These are phyloP conservation scores for Leishmania guyanensis DNA, from an alignment of 208 protist genomes.

Conservation along the genomic window DNA sequence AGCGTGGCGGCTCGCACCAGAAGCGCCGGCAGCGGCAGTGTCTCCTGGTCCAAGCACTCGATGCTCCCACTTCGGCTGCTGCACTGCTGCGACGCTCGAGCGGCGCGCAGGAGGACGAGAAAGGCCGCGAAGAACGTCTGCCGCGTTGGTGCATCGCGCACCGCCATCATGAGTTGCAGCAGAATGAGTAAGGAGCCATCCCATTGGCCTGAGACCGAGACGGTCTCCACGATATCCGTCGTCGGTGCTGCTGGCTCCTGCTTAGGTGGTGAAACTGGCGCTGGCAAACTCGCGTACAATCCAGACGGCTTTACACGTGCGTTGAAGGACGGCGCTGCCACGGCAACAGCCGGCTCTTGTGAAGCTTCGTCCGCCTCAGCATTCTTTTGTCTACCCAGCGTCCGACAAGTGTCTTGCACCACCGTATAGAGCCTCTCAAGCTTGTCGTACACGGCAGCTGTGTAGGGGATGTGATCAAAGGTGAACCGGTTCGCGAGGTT, in stretches of 20 bases:
- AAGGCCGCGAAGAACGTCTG: slow-evolving; percentile 57
- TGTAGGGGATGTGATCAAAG: slow-evolving; percentile 67
- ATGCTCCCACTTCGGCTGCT: not conserved
- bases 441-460: slow-evolving; percentile 63
- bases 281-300: not conserved
- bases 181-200: slow-evolving; percentile 55
- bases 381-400: slow-evolving; percentile 11
- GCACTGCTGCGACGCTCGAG: slow-evolving; percentile 34
- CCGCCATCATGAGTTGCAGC: slow-evolving; percentile 40
- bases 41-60: slow-evolving; percentile 8
- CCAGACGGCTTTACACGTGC: not conserved
- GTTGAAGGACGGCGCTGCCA: not conserved
- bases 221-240: not conserved
- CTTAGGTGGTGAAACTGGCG: not conserved
- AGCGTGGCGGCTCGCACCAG: slow-evolving; percentile 49
- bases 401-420: slow-evolving; percentile 34
- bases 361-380: not conserved
- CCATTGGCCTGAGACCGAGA: slow-evolving; percentile 29
- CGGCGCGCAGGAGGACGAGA: slow-evolving; percentile 65
- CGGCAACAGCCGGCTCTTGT: not conserved
- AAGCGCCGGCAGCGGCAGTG: slow-evolving; percentile 46
- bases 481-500: slow-evolving; percentile 40
- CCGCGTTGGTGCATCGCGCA: slow-evolving; percentile 58
- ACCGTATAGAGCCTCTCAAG: slow-evolving; percentile 50
- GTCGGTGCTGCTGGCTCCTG: not conserved